phyloP scores from a whole-genome alignment of 2,329 filamentous ascomycete genomes.

The Pyrenochaeta sp. region DNA sequence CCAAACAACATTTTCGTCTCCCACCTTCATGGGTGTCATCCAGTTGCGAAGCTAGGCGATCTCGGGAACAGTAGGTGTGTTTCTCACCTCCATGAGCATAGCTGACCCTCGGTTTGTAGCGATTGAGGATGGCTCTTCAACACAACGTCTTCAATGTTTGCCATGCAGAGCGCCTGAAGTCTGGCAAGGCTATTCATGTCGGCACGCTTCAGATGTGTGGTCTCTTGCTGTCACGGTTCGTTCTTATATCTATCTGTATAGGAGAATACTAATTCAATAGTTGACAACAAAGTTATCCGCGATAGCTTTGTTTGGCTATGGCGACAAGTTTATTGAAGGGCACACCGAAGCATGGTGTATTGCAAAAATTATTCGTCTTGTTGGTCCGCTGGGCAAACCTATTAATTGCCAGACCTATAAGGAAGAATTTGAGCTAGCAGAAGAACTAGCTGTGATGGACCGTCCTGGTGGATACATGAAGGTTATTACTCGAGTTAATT shows the following conservation, averaged over 20 bases:
- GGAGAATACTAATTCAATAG: too few species aligned
- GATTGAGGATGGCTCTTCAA: slow-evolving; percentile 4
- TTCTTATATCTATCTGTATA: too few species aligned
- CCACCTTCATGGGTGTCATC: too few species aligned
- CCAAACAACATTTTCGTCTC: too few species aligned
- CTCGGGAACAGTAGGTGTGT: too few species aligned
- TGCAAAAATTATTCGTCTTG: slow-evolving; percentile 27
- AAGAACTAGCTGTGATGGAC: too few species aligned
- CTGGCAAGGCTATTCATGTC: slow-evolving; percentile 17
- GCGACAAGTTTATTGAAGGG: slow-evolving; percentile 26
- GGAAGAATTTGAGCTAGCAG: not conserved
- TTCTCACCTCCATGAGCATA: too few species aligned
- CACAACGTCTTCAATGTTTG: slow-evolving; percentile 6
- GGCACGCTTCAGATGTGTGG: slow-evolving; percentile 22
- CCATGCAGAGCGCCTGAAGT: slow-evolving; percentile 10
- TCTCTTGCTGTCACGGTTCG: too few species aligned
- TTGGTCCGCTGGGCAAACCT: slow-evolving; percentile 22
- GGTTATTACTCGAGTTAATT: too few species aligned
- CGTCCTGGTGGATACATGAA: too few species aligned
- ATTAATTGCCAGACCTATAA: slow-evolving; percentile 8
- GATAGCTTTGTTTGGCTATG: slow-evolving; percentile 7
- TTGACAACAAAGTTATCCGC: too few species aligned
- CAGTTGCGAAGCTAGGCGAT: too few species aligned
- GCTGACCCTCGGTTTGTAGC: not conserved
- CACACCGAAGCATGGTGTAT: slow-evolving; percentile 30